Evolutionary conservation across 1,139 yeast species (phyloP).

Genomic region (Zhuliangozyma parablackwelliae): DNA sequence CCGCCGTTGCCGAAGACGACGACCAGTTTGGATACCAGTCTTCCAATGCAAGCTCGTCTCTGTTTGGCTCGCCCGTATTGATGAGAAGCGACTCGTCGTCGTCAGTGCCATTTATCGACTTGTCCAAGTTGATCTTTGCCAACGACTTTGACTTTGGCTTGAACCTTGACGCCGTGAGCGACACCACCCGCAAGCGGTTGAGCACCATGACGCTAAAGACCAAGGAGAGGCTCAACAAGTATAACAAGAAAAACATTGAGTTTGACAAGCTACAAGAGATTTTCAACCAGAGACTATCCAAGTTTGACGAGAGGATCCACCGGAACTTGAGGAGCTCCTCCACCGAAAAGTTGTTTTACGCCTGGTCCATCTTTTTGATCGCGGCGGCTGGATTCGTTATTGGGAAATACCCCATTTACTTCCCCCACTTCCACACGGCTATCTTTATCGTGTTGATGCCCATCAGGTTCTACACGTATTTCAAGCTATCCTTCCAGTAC

Average conservation of each 20-base stretch:
- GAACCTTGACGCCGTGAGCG: conserved; percentile 35
- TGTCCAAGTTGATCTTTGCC: conserved; percentile 33
- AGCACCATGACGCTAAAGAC: conserved; percentile 34
- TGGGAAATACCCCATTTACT: conserved; percentile 71
- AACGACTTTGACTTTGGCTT: conserved; percentile 45
- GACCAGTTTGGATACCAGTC: conserved; percentile 2
- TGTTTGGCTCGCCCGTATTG: conserved; percentile 7
- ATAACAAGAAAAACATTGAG: conserved; percentile 18
- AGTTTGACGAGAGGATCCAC: conserved; percentile 56
- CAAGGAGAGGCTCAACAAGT: conserved; percentile 23
- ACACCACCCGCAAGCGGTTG: conserved; percentile 30
- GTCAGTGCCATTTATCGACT: conserved; percentile 35
- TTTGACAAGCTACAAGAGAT: conserved; percentile 29
- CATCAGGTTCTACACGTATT: conserved; percentile 76
- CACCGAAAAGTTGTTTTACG: conserved; percentile 80
- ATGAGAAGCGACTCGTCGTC: conserved; percentile 28
- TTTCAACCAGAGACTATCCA: conserved; percentile 39
- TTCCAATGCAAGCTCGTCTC: conserved; percentile 6
- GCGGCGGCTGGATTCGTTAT: conserved; percentile 72
- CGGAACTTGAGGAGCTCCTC: conserved; percentile 49
- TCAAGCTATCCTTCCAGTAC: conserved; percentile 75
- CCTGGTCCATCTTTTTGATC: conserved; percentile 64
- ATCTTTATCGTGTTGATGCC: conserved; percentile 71
- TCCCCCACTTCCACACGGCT: conserved; percentile 71
- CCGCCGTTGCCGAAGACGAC: neutral